A percentile compares a stretch with the other conserved stretches of the same genome.
Evolutionary conservation across 495 filamentous ascomycete species (phyloP).

Genomic region (Jackrogersella minutella): DNA sequence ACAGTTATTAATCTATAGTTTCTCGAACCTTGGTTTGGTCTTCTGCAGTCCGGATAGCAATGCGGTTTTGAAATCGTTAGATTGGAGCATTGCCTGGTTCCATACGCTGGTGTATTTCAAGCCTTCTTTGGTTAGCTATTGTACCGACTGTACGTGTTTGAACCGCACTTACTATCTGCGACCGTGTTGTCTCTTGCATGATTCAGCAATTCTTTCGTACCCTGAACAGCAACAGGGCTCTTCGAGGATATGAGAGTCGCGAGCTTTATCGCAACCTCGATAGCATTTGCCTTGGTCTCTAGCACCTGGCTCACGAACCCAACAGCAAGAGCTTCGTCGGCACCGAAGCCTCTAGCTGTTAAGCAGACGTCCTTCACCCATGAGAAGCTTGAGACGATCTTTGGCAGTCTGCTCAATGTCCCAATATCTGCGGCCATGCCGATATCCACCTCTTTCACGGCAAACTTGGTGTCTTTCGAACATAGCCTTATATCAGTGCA

Average conservation of each 20-base stretch:
- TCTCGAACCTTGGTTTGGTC: constrained; percentile 84
- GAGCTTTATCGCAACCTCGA: constrained; percentile 70
- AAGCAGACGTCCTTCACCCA: constrained; percentile 95
- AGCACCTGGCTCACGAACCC: constrained; percentile 87
- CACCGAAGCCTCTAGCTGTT: constrained; percentile 77
- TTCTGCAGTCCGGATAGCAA: constrained; percentile 79
- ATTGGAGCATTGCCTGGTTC: constrained; percentile 86
- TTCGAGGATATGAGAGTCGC: constrained; percentile 76
- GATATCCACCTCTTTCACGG: constrained; percentile 95
- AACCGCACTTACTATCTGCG: constrained; percentile 68
- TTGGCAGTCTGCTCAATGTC: constrained; percentile 84
- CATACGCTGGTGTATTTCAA: constrained; percentile 85
- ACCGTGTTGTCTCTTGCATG: constrained; percentile 81
- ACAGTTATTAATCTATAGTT: constrained; percentile 63
- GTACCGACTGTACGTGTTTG: neutral
- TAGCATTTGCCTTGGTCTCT: constrained; percentile 66
- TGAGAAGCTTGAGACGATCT: constrained; percentile 74
- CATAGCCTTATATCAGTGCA: constrained; percentile 84
- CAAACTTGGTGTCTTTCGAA: constrained; percentile 67
- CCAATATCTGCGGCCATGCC: constrained; percentile 94
- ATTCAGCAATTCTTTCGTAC: constrained; percentile 93
- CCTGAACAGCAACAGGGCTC: constrained; percentile 90
- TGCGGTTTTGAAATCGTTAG: constrained; percentile 76
- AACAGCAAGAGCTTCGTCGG: constrained; percentile 79
- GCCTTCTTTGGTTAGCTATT: constrained; percentile 53